Conservation (phyloP, 495 filamentous ascomycete species). For the Pseudotulostoma volvatum region DNA sequence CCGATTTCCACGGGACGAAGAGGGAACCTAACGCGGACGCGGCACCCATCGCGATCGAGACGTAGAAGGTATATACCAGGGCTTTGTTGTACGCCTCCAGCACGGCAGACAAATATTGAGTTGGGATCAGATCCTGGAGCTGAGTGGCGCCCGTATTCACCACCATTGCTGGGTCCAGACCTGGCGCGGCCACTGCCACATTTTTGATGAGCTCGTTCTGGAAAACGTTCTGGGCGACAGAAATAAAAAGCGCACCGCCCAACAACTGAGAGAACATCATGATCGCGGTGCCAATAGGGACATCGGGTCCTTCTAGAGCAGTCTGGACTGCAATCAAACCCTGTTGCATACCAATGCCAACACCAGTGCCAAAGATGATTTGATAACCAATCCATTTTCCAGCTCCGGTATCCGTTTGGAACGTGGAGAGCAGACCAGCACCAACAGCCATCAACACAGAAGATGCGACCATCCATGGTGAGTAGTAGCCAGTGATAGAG, state of each 20-base stretch:
- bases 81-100: constrained; percentile 54
- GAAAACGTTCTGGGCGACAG: constrained; percentile 64
- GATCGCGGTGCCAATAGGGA: constrained; percentile 49
- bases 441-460: constrained; percentile 47
- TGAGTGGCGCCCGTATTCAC: constrained; percentile 50
- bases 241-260: constrained; percentile 58
- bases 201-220: constrained; percentile 48
- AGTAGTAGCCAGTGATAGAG: constrained; percentile 55
- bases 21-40: constrained; percentile 43
- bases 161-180: constrained; percentile 31
- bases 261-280: constrained; percentile 59
- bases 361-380: constrained; percentile 48
- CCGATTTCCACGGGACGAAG: constrained; percentile 59
- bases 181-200: constrained; percentile 31
- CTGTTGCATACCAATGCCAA: constrained; percentile 54
- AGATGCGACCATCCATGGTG: constrained; percentile 50
- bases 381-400: constrained; percentile 67
- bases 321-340: constrained; percentile 54
- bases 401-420: constrained; percentile 34
- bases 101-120: constrained; percentile 35
- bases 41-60: constrained; percentile 45
- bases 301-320: constrained; percentile 40
- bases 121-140: constrained; percentile 33
- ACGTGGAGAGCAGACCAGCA: constrained; percentile 51
- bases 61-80: constrained; percentile 50